Percentiles rank a stretch among this genome's conserved stretches.
These are phyloP conservation scores for Colletotrichum sidae DNA, from an alignment of 2,329 filamentous ascomycete species.

Conservation along the genomic window DNA sequence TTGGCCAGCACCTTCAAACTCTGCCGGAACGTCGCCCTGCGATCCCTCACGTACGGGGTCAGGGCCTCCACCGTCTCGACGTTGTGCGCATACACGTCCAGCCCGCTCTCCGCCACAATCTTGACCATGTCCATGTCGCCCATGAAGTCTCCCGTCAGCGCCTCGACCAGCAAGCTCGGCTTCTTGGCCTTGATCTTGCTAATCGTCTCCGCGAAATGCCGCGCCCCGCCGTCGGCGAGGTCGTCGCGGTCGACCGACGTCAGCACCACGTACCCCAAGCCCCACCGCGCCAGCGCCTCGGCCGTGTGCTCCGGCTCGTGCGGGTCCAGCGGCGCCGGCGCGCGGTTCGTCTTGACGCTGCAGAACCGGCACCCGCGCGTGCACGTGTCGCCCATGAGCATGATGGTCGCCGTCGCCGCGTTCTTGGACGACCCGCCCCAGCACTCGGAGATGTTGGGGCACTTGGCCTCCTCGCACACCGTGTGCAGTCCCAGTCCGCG, in stretches of 20 bases:
- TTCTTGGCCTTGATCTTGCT: slow-evolving; percentile 90
- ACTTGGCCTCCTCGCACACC: slow-evolving; percentile 96
- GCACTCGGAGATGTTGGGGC: slow-evolving; percentile 97
- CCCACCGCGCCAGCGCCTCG: slow-evolving; percentile 92
- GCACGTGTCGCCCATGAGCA: slow-evolving; percentile 99
- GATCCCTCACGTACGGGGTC: slow-evolving; percentile 90
- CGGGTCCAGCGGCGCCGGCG: slow-evolving; percentile 83
- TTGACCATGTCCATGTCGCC: slow-evolving; percentile 90
- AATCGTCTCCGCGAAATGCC: slow-evolving; percentile 94
- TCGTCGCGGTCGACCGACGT: slow-evolving; percentile 96
- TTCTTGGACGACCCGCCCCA: slow-evolving; percentile 93
- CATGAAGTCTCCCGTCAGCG: slow-evolving; percentile 86
- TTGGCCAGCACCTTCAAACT: slow-evolving; percentile 82
- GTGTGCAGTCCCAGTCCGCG: slow-evolving; percentile 91
- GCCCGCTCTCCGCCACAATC: slow-evolving; percentile 84
- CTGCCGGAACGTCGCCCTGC: slow-evolving; percentile 89
- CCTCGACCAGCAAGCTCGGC: slow-evolving; percentile 82
- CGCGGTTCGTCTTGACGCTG: slow-evolving; percentile 89
- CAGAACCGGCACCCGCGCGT: slow-evolving; percentile 97
- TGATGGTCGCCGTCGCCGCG: slow-evolving; percentile 95
- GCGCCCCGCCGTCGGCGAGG: slow-evolving; percentile 85
- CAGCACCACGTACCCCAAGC: slow-evolving; percentile 93
- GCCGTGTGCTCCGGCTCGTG: slow-evolving; percentile 98
- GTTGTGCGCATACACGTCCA: slow-evolving; percentile 98
- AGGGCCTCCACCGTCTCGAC: slow-evolving; percentile 93